Conservation (phyloP, 768 basidiomycete species). For the Rhodosporidiobolus odoratus region DNA sequence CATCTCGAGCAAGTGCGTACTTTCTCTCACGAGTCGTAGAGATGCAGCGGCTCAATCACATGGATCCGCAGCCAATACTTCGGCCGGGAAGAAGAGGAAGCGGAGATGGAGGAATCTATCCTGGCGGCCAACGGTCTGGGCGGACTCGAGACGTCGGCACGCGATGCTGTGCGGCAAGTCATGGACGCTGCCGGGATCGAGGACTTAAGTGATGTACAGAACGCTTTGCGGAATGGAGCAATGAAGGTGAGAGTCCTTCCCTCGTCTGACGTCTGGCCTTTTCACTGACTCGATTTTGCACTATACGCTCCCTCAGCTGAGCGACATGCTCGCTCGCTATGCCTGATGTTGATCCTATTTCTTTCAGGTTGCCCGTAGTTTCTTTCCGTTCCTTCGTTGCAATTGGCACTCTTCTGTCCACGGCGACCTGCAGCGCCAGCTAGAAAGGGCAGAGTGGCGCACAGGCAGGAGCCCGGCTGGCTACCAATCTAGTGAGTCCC, state of each 20-base stretch:
- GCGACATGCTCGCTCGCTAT: constrained; percentile 30
- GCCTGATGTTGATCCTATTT: no score
- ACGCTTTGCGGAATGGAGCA: constrained; percentile 70
- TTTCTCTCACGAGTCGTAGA: background rate
- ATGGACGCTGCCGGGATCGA: constrained; percentile 49
- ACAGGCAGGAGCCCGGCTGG: no score
- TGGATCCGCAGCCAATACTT: constrained; percentile 71
- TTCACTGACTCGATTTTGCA: background rate
- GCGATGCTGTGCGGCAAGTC: constrained; percentile 67
- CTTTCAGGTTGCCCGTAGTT: no score
- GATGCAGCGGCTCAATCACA: background rate
- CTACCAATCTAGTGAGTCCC: no score
- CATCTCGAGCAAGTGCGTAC: constrained; percentile 51
- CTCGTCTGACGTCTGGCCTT: background rate
- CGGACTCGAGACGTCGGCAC: constrained; percentile 60
- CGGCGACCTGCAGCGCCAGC: no score
- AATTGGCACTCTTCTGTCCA: no score
- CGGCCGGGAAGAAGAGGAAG: constrained; percentile 60
- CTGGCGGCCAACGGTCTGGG: constrained; percentile 54
- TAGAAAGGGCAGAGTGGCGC: no score
- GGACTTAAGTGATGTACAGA: constrained; percentile 65
- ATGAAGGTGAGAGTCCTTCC: constrained; percentile 59
- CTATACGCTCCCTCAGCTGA: constrained; percentile 12
- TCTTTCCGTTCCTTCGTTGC: no score
- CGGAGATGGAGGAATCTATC: constrained; percentile 51